Evolutionary conservation across 208 protist species (phyloP).

Genomic region (Leishmania turanica): DNA sequence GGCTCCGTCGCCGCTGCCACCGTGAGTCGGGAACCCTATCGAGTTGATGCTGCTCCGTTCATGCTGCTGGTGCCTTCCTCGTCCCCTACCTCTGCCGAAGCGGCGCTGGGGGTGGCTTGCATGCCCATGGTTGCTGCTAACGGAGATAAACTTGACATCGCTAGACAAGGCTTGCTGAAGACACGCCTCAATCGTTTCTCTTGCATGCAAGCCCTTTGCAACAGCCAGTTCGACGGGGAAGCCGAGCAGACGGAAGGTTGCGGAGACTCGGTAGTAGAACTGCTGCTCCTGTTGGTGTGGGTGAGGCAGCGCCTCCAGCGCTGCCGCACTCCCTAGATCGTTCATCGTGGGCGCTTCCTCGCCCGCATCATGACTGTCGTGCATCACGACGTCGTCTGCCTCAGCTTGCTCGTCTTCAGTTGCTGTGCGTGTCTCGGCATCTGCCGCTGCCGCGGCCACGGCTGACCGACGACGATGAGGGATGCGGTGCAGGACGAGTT

Average conservation of each 20-base stretch:
- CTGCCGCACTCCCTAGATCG: background rate
- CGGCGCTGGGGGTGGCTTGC: conserved; percentile 4
- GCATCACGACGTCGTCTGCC: conserved; percentile 8
- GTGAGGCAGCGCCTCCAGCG: background rate
- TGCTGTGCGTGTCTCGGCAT: conserved; percentile 9
- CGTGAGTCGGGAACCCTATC: background rate
- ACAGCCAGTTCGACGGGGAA: conserved; percentile 86
- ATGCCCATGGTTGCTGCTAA: conserved; percentile 5
- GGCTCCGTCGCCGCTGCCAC: background rate
- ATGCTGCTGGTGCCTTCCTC: conserved; percentile 15
- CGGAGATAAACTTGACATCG: conserved; percentile 75
- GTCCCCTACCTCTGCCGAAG: conserved; percentile 8
- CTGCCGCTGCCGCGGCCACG: conserved; percentile 10
- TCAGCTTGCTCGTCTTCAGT: conserved; percentile 9
- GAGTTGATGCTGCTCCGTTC: conserved; percentile 1
- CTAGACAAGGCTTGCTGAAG: conserved; percentile 77
- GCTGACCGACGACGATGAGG: conserved; percentile 16
- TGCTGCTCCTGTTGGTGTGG: background rate
- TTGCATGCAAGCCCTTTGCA: conserved; percentile 40
- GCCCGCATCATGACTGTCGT: background rate
- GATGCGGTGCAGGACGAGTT: conserved; percentile 63
- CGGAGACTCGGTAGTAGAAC: conserved; percentile 69
- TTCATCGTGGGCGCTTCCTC: background rate
- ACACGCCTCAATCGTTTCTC: conserved; percentile 58
- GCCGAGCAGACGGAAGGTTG: conserved; percentile 78